Base-by-base conservation (phyloP, 768 basidiomycete species). In the Leccinum uliginosum region DNA sequence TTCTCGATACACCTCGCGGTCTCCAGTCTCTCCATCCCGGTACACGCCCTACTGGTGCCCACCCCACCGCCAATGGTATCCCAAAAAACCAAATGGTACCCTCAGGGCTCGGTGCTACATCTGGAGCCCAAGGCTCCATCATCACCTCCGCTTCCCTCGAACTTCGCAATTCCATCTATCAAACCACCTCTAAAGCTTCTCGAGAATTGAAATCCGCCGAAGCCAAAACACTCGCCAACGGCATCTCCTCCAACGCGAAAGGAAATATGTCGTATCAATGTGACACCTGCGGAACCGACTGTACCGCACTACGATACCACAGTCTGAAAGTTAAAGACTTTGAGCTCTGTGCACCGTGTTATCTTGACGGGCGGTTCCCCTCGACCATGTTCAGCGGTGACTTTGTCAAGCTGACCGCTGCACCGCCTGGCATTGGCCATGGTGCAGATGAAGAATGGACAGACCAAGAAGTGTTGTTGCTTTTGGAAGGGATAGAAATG, bases 401-500 rank as follows among this genome's bases (percentile, higher is more conserved):
- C 75, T 99, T 99, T 72, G 91, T 98, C 62, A 91, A 90, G 67
- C 81, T 94, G 61, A 83, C 87, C 6, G 70, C 72, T 14, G 54
- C 64, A 2, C 70, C 70, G 0, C 68, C 71, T 14, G 72, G 70
- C 3, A 59, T 71, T 6, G 65, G 71, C 6, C 70, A 72, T 19
- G 69, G 78, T 29, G 74, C 72, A 12, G 79, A 78, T 27, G 86
- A 85, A 54, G 84, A 88, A 54, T 99, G 97, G 97, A 80, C 84
- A 2, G 95, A 97, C 68, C 89, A 94, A 68, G 97, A 99, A 72
- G 79, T 87, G 19, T 73, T 99, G 10, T 73, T 91, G 8, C 78
- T 99, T 5, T 79, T 99, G n/a, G 97, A 99, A 71, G 97, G 87
- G 15, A 83, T 99, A 44, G 97, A 99, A 73, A 97, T 99, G 92